Percentiles rank a stretch among this genome's conserved stretches.
Conservation (phyloP, 2,329 filamentous ascomycete genomes). For the Beauveria sp. region DNA sequence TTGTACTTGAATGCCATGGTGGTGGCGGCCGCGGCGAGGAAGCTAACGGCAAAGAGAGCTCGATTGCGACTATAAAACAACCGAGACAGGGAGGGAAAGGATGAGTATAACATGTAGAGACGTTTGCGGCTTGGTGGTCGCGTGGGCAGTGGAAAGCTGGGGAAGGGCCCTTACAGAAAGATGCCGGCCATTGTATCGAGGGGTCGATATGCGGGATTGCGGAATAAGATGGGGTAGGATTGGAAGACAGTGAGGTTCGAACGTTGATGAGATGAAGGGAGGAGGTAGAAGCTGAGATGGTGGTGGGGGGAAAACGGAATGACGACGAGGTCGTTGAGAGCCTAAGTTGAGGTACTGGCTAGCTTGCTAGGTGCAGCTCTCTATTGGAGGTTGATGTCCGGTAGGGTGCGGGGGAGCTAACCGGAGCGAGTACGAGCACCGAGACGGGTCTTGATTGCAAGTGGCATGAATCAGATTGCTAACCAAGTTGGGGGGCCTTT, state of each 20-base stretch:
- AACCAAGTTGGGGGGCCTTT: too few species aligned
- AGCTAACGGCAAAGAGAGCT: constrained; percentile 26
- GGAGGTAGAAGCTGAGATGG: background rate
- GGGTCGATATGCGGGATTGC: background rate
- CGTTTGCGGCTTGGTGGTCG: background rate
- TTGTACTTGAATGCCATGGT: constrained; percentile 26
- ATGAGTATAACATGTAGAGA: background rate
- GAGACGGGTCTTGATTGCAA: too few species aligned
- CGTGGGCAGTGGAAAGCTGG: background rate
- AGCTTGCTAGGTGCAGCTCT: background rate
- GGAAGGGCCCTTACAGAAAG: background rate
- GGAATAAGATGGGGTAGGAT: background rate
- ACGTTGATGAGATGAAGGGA: background rate
- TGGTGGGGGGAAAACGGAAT: background rate
- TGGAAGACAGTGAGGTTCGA: background rate
- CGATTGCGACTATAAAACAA: constrained; percentile 27
- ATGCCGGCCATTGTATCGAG: background rate
- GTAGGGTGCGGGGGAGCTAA: too few species aligned
- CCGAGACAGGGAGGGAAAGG: background rate
- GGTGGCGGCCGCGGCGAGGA: constrained; percentile 21
- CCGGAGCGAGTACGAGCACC: too few species aligned
- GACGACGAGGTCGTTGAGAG: background rate
- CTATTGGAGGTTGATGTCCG: too few species aligned
- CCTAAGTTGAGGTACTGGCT: background rate
- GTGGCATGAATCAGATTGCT: too few species aligned